phyloP scores from a whole-genome alignment of 148 eudicot species.

The Heliamphora exappendiculata region DNA sequence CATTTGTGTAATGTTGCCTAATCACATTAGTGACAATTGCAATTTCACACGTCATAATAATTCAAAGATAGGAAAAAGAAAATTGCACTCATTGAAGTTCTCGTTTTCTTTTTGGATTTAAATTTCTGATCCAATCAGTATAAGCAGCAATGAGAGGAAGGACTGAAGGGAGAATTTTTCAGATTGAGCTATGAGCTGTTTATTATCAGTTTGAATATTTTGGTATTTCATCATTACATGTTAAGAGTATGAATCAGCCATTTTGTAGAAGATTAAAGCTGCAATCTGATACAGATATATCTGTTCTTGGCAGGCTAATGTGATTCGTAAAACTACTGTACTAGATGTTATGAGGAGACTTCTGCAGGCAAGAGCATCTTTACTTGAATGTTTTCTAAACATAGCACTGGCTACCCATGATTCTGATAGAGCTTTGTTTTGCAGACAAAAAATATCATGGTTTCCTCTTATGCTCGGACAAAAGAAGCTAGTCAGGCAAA shows the following conservation, averaged over 20 bases:
- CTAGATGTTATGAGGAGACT: conserved; percentile 99
- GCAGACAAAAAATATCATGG: conserved; percentile 98
- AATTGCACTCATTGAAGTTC: background rate
- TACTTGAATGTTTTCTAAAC: background rate
- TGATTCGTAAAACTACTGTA: conserved; percentile 91
- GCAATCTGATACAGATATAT: conserved; percentile 7
- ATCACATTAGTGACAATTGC: too few relatives aligned
- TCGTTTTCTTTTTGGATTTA: background rate
- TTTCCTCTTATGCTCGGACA: conserved; percentile 86
- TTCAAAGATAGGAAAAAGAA: background rate
- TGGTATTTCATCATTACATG: background rate
- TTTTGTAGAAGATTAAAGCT: background rate
- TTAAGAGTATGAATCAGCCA: background rate
- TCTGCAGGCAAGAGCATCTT: conserved; percentile 66
- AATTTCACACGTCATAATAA: too few relatives aligned
- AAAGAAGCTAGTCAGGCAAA: conserved; percentile 98
- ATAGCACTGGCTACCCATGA: background rate
- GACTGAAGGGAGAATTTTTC: background rate
- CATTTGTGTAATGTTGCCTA: too few relatives aligned
- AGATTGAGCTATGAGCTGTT: background rate
- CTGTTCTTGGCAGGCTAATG: conserved; percentile 70
- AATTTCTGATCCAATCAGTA: background rate
- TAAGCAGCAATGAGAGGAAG: background rate
- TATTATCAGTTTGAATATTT: background rate
- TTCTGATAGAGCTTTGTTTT: conserved; percentile 27